Evolutionary conservation across 2,329 filamentous ascomycete genomes (phyloP).

Genomic region (Xylaria polymorpha): DNA sequence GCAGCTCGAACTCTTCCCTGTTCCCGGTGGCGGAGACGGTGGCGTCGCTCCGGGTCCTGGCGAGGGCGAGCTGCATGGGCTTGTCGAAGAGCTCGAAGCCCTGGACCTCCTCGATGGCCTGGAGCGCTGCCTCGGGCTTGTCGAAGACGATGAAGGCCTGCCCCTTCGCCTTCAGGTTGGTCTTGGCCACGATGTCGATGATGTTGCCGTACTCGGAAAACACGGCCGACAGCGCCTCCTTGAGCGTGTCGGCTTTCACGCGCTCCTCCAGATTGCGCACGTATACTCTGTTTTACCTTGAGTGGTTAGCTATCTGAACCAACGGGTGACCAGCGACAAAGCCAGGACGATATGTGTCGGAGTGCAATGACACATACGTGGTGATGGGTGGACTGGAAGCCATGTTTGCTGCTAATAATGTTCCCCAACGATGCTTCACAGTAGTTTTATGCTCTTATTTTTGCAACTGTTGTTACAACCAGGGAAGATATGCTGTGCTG

Average conservation of each 20-base stretch:
- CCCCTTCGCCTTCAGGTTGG: conserved; percentile 89
- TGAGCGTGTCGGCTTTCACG: conserved; percentile 82
- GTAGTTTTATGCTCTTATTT: conserved; percentile 10
- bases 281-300: conserved; percentile 65
- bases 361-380: conserved; percentile 81
- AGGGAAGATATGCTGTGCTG: not conserved
- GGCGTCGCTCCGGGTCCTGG: conserved; percentile 86
- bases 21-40: conserved; percentile 80
- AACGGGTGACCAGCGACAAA: conserved; percentile 31
- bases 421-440: not conserved
- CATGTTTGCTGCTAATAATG: conserved; percentile 40
- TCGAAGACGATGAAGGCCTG: conserved; percentile 97
- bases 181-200: conserved; percentile 87
- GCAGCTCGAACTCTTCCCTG: conserved; percentile 84
- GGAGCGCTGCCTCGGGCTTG: conserved; percentile 77
- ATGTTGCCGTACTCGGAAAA: conserved; percentile 91
- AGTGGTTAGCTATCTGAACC: conserved; percentile 31
- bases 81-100: conserved; percentile 95
- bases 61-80: conserved; percentile 85
- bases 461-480: conserved; percentile 5
- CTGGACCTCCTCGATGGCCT: conserved; percentile 88
- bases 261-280: conserved; percentile 91
- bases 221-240: conserved; percentile 77
- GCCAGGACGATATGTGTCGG: conserved; percentile 63
- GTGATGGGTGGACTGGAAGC: conserved; percentile 62